These are phyloP conservation scores for Abortiporus biennis DNA, from an alignment of 1,284 basidiomycete genomes.

Conservation along the genomic window DNA sequence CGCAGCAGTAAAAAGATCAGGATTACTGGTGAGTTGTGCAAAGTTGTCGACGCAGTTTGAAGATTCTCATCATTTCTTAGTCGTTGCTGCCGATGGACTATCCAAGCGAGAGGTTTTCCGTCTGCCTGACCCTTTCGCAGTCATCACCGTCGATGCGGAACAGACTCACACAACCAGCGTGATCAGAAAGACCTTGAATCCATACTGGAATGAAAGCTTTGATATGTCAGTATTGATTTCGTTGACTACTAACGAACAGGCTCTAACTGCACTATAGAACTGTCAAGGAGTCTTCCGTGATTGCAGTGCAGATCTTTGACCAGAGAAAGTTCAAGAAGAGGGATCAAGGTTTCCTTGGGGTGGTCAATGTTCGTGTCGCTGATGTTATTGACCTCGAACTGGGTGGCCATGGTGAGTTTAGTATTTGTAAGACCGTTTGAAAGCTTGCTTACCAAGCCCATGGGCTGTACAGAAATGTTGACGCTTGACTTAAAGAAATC, in stretches of 20 bases:
- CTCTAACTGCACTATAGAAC: conserved; percentile 37
- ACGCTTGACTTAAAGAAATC: conserved; percentile 82
- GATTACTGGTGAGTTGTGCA: conserved; percentile 27
- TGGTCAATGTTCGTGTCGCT: conserved; percentile 82
- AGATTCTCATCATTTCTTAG: conserved; percentile 34
- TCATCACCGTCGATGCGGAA: conserved; percentile 93
- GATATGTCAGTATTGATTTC: conserved; percentile 61
- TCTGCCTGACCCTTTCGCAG: conserved; percentile 94
- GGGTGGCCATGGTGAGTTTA: conserved; percentile 63
- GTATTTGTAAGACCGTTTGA: background rate
- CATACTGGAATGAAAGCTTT: conserved; percentile 93
- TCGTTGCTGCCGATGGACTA: conserved; percentile 84
- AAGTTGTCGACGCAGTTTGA: background rate
- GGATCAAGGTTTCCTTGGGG: conserved; percentile 91
- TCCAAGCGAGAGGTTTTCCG: conserved; percentile 89
- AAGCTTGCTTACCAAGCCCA: background rate
- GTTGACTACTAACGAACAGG: background rate
- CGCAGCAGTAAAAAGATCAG: conserved; percentile 31
- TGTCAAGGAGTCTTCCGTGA: conserved; percentile 84
- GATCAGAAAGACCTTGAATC: conserved; percentile 80
- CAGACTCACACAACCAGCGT: conserved; percentile 91
- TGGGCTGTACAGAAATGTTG: conserved; percentile 53
- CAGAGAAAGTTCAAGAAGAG: conserved; percentile 96
- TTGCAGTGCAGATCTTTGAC: conserved; percentile 98
- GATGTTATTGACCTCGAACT: conserved; percentile 80